Conservation (phyloP, 2,329 filamentous ascomycete species). For the Cladosporium sphaerospermum region DNA sequence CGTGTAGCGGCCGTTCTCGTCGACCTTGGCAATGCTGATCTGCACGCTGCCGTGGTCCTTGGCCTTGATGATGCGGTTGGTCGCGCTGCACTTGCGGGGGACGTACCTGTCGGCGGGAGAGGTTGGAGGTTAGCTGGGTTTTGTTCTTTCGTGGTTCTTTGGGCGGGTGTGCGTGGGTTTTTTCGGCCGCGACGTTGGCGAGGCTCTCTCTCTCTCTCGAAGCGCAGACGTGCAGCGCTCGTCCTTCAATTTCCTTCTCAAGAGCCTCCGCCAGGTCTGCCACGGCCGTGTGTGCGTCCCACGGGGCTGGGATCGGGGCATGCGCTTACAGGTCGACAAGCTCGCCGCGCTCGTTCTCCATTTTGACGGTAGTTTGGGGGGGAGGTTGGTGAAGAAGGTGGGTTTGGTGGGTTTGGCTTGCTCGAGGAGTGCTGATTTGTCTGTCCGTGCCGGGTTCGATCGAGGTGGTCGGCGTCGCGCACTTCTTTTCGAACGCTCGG, state of each 20-base stretch:
- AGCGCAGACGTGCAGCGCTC: too few relatives aligned
- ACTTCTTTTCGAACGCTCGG: slow-evolving; percentile 7
- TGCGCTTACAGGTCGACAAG: slow-evolving; percentile 91
- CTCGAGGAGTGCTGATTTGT: slow-evolving; percentile 10
- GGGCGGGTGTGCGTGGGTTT: not conserved
- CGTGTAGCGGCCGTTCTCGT: slow-evolving; percentile 95
- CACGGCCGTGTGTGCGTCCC: slow-evolving; percentile 2
- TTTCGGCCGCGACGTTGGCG: slow-evolving; percentile 2
- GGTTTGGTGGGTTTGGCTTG: slow-evolving; percentile 1
- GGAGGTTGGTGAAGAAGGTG: not conserved
- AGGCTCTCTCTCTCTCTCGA: not conserved
- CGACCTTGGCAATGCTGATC: slow-evolving; percentile 94
- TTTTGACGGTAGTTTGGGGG: slow-evolving; percentile 37
- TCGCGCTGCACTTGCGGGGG: slow-evolving; percentile 97
- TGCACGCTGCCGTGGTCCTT: slow-evolving; percentile 99
- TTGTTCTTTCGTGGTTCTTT: slow-evolving; percentile 15
- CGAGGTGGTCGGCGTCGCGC: slow-evolving; percentile 2
- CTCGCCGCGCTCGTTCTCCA: slow-evolving; percentile 99
- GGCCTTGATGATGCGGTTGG: slow-evolving; percentile 99
- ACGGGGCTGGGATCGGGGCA: not conserved
- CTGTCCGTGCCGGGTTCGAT: slow-evolving; percentile 9
- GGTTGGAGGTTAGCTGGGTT: slow-evolving; percentile 22
- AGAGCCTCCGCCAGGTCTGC: too few relatives aligned
- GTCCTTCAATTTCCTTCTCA: too few relatives aligned
- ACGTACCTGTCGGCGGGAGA: slow-evolving; percentile 63